A percentile compares a stretch with the other conserved stretches of the same genome.
Evolutionary conservation across 148 eudicot genomes (phyloP).

Genomic region (Silene latifolia): DNA sequence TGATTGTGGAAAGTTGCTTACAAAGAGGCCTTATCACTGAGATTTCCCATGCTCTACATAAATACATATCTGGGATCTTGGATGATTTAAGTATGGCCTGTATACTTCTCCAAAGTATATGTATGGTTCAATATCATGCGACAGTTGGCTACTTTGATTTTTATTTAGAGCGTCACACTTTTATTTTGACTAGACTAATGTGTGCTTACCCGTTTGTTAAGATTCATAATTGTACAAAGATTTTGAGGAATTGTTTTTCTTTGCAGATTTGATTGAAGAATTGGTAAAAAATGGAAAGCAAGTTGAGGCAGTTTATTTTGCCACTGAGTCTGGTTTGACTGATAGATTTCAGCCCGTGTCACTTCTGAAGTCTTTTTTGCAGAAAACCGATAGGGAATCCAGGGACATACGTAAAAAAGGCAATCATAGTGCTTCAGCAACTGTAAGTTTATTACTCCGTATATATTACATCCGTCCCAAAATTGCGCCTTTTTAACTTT

Average conservation of each 20-base stretch:
- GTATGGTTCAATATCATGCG: no score
- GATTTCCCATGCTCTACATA: no score
- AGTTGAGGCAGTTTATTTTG: conserved; percentile 57
- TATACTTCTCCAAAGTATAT: neutral
- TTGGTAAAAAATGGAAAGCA: conserved; percentile 46
- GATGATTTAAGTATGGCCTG: neutral
- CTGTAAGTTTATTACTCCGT: conserved; percentile 19
- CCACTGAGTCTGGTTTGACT: conserved; percentile 45
- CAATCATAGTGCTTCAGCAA: conserved; percentile 11
- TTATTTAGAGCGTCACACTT: neutral
- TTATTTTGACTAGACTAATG: neutral
- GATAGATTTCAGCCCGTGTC: conserved; percentile 44
- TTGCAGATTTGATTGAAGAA: conserved; percentile 41
- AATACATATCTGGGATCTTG: neutral
- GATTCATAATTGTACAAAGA: neutral
- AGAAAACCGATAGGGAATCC: conserved; percentile 21
- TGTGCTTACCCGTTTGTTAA: neutral
- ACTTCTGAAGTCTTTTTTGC: conserved; percentile 40
- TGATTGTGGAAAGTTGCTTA: no score
- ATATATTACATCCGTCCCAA: no score
- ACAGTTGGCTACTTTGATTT: neutral
- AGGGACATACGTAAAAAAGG: conserved; percentile 30
- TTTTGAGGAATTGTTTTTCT: neutral
- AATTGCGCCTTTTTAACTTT: no score
- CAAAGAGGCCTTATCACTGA: no score